Evolutionary conservation across 1,284 basidiomycete genomes (phyloP).

Genomic region (Sanguinoderma infundibulare): DNA sequence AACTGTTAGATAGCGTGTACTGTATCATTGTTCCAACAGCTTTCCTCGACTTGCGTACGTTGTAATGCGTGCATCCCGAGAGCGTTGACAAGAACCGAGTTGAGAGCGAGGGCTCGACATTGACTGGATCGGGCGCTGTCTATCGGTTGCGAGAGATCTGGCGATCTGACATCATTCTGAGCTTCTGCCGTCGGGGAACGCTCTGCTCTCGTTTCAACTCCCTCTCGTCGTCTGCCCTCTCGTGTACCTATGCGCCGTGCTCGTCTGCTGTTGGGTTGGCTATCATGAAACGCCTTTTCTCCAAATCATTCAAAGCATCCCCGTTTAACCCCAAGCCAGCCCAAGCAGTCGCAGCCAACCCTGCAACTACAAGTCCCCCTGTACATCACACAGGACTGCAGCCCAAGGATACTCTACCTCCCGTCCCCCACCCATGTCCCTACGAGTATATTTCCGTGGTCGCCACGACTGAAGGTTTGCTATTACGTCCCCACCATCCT

Average conservation of each 20-base stretch:
- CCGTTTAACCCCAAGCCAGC: conserved; percentile 13
- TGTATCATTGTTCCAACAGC: conserved; percentile 22
- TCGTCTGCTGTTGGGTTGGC: conserved; percentile 1
- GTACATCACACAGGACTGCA: conserved; percentile 47
- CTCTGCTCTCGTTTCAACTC: conserved; percentile 1
- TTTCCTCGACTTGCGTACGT: background rate
- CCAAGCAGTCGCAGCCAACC: conserved; percentile 23
- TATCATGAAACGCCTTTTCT: conserved; percentile 37
- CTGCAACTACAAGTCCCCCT: conserved; percentile 25
- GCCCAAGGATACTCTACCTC: conserved; percentile 65
- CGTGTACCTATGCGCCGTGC: conserved; percentile 16
- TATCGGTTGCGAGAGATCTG: conserved; percentile 6
- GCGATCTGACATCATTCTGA: conserved; percentile 25
- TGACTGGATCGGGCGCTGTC: background rate
- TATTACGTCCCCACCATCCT: conserved; percentile 60
- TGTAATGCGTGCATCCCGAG: background rate
- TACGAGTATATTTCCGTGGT: conserved; percentile 67
- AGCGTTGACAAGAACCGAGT: too few relatives aligned
- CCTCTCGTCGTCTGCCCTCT: background rate
- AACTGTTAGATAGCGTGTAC: conserved; percentile 13
- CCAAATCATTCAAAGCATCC: conserved; percentile 29
- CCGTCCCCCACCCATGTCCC: conserved; percentile 74
- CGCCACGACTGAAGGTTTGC: conserved; percentile 60
- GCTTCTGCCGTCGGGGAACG: background rate
- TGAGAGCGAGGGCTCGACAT: too few relatives aligned